phyloP scores from a whole-genome alignment of 345 rosid genomes.

The Barbarea vulgaris region DNA sequence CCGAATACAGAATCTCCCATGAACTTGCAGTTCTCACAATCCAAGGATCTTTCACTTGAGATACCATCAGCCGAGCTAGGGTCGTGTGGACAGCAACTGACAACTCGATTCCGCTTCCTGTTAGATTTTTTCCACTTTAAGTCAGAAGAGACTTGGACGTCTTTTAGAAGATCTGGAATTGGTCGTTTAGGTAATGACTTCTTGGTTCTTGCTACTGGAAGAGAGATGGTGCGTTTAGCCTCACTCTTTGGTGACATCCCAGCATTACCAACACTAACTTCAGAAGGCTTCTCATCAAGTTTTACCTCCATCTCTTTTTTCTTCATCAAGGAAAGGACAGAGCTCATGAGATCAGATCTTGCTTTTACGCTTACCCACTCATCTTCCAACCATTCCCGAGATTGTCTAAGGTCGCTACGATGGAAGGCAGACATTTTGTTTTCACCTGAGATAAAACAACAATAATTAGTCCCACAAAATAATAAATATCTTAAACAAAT shows the following conservation, averaged over 20 bases:
- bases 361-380: constrained; percentile 52
- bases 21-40: constrained; percentile 69
- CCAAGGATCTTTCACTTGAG: constrained; percentile 40
- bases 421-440: constrained; percentile 54
- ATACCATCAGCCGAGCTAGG: constrained; percentile 21
- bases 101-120: constrained; percentile 60
- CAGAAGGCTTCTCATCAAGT: constrained; percentile 33
- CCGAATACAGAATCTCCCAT: constrained; percentile 52
- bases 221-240: constrained; percentile 26
- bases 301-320: constrained; percentile 40
- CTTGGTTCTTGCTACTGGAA: constrained; percentile 28
- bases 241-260: constrained; percentile 31
- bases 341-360: constrained; percentile 50
- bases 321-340: constrained; percentile 32
- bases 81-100: constrained; percentile 36
- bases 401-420: constrained; percentile 52
- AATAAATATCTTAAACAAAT: neutral
- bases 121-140: constrained; percentile 65
- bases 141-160: constrained; percentile 47
- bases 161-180: constrained; percentile 62
- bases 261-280: constrained; percentile 21
- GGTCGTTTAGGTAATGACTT: constrained; percentile 20
- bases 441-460: constrained; percentile 54
- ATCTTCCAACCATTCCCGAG: constrained; percentile 72
- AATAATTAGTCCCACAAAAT: constrained; percentile 3